Evolutionary conservation across 768 basidiomycete genomes (phyloP).

Genomic region (Leucocoprinus sp.): DNA sequence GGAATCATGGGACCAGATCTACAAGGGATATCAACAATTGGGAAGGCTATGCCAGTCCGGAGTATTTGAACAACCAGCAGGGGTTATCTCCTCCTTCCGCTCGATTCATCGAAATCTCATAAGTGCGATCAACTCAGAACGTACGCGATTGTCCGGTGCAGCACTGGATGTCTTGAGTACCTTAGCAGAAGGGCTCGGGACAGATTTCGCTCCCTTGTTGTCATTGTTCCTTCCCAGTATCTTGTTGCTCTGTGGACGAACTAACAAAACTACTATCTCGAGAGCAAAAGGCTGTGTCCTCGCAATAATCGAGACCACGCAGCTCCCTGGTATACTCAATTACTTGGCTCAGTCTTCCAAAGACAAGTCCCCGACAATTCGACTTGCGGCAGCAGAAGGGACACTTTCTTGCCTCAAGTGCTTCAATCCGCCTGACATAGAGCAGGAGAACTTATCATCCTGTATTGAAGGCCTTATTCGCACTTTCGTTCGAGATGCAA

Average conservation of each 20-base stretch:
- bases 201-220: slow-evolving; percentile 59
- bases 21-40: slow-evolving; percentile 38
- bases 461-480: slow-evolving; percentile 69
- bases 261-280: slow-evolving; percentile 71
- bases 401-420: slow-evolving; percentile 60
- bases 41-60: slow-evolving; percentile 42
- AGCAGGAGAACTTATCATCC: slow-evolving; percentile 54
- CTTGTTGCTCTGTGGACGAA: slow-evolving; percentile 56
- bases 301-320: slow-evolving; percentile 57
- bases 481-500: slow-evolving; percentile 60
- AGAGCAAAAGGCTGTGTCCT: slow-evolving; percentile 57
- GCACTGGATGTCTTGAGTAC: slow-evolving; percentile 55
- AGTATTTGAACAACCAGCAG: slow-evolving; percentile 38
- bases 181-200: slow-evolving; percentile 47
- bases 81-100: slow-evolving; percentile 44
- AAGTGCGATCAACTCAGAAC: slow-evolving; percentile 61
- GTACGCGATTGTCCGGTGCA: slow-evolving; percentile 60
- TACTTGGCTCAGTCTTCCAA: slow-evolving; percentile 50
- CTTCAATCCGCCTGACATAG: slow-evolving; percentile 73
- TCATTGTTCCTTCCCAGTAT: slow-evolving; percentile 62
- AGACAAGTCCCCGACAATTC: slow-evolving; percentile 61
- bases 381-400: slow-evolving; percentile 59
- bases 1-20: slow-evolving; percentile 71
- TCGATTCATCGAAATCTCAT: slow-evolving; percentile 44
- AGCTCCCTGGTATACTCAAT: slow-evolving; percentile 54